These are phyloP conservation scores for Astrocystis sublimbata DNA, from an alignment of 495 filamentous ascomycete genomes.

Conservation along the genomic window DNA sequence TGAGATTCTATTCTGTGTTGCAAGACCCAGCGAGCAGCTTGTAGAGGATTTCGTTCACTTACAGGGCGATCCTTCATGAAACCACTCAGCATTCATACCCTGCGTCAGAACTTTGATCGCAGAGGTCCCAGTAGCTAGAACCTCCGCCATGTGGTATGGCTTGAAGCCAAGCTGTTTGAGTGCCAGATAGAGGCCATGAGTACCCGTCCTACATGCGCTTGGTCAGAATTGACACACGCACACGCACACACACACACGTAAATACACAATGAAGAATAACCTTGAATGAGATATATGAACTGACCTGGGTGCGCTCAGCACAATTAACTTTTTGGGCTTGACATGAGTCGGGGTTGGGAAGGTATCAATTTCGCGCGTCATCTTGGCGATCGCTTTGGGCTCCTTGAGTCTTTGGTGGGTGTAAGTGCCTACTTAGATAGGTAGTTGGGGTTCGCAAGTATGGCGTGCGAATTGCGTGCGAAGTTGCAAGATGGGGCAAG, in stretches of 20 bases:
- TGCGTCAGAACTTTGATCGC: constrained; percentile 24
- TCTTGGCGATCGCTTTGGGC: constrained; percentile 10
- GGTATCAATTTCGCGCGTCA: constrained; percentile 31
- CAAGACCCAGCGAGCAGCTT: not conserved
- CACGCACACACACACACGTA: too few species aligned
- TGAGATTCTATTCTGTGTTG: not conserved
- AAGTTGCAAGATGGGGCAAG: not conserved
- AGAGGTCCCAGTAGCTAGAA: constrained; percentile 7
- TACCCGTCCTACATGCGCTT: constrained; percentile 28
- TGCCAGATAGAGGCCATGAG: constrained; percentile 31
- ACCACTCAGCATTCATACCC: constrained; percentile 24
- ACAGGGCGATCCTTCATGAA: constrained; percentile 31
- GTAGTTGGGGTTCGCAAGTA: too few species aligned
- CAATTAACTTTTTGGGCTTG: constrained; percentile 30
- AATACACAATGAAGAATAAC: not conserved
- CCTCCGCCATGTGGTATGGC: constrained; percentile 35
- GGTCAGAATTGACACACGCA: constrained; percentile 6
- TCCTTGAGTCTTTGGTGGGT: not conserved
- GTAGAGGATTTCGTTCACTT: constrained; percentile 3
- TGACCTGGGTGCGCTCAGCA: constrained; percentile 32
- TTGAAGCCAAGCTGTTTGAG: constrained; percentile 29
- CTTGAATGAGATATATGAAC: not conserved
- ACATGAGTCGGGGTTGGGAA: constrained; percentile 26
- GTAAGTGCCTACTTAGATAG: constrained; percentile 6
- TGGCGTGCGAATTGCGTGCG: constrained; percentile 6